Evolutionary conservation across 495 filamentous ascomycete genomes (phyloP).

Genomic region (Penicillium chermesinum): DNA sequence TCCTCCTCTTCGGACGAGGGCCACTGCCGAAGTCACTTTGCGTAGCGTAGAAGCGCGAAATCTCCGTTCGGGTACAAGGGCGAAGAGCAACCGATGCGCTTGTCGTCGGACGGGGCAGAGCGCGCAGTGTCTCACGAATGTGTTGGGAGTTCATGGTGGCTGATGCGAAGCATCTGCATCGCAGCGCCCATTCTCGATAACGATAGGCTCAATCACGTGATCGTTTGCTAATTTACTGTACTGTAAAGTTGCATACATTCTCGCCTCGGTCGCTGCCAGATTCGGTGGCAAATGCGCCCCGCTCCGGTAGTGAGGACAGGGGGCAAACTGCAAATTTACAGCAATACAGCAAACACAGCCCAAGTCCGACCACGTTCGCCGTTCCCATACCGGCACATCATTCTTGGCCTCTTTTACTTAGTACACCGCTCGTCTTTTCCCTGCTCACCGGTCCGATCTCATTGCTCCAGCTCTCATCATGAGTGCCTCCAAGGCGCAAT

Average conservation of each 20-base stretch:
- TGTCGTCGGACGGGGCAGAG: constrained; percentile 16
- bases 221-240: constrained; percentile 9
- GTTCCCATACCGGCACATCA: constrained; percentile 22
- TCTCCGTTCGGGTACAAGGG: constrained; percentile 16
- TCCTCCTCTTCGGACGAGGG: constrained; percentile 43
- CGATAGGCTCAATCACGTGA: constrained; percentile 16
- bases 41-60: constrained; percentile 48
- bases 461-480: constrained; percentile 36
- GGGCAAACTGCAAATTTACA: constrained; percentile 19
- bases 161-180: not conserved
- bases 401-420: constrained; percentile 17
- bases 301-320: too few species aligned
- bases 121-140: constrained; percentile 2
- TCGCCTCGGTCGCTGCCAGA: constrained; percentile 1
- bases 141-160: constrained; percentile 18
- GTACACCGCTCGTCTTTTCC: constrained; percentile 4
- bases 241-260: constrained; percentile 8
- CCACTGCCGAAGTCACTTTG: constrained; percentile 41
- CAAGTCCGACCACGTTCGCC: constrained; percentile 28
- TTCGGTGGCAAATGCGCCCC: not conserved
- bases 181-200: constrained; percentile 9
- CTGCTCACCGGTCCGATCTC: constrained; percentile 1
- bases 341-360: constrained; percentile 4
- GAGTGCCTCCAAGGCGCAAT: constrained; percentile 91
- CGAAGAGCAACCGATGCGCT: constrained; percentile 10